Evolutionary conservation across 148 eudicot genomes (phyloP).

Genomic region (Cornus suecica): DNA sequence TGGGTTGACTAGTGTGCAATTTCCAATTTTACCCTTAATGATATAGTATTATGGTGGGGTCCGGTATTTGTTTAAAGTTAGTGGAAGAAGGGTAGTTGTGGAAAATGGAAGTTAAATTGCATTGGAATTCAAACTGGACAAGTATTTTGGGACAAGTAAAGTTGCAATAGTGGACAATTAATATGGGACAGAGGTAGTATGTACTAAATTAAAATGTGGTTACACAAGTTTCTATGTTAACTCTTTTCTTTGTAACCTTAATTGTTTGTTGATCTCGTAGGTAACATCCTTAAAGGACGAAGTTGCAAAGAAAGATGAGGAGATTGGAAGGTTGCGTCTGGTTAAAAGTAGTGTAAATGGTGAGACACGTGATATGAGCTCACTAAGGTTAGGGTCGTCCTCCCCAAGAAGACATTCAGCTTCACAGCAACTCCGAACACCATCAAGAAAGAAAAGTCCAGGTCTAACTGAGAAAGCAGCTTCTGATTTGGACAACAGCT

Average conservation of each 20-base stretch:
- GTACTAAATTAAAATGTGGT: not conserved
- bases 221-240: not conserved
- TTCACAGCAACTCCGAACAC: conserved; percentile 21
- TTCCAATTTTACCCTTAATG: too few species aligned
- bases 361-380: conserved; percentile 35
- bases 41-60: too few species aligned
- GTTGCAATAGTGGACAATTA: too few species aligned
- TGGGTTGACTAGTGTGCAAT: too few species aligned
- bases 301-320: conserved; percentile 61
- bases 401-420: conserved; percentile 62
- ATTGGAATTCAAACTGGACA: too few species aligned
- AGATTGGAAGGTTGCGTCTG: conserved; percentile 47
- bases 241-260: not conserved
- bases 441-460: conserved; percentile 30
- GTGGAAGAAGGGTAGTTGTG: too few species aligned
- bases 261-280: conserved; percentile 26
- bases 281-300: conserved; percentile 57
- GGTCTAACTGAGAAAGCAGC: conserved; percentile 33
- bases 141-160: too few species aligned
- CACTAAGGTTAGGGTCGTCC: conserved; percentile 30
- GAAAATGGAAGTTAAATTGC: too few species aligned
- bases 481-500: conserved; percentile 69
- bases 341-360: conserved; percentile 34
- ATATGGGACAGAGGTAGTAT: too few species aligned
- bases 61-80: too few species aligned